Base-by-base conservation (phyloP, 2,329 filamentous ascomycete species). In the Cladosporium cucumerinum region DNA sequence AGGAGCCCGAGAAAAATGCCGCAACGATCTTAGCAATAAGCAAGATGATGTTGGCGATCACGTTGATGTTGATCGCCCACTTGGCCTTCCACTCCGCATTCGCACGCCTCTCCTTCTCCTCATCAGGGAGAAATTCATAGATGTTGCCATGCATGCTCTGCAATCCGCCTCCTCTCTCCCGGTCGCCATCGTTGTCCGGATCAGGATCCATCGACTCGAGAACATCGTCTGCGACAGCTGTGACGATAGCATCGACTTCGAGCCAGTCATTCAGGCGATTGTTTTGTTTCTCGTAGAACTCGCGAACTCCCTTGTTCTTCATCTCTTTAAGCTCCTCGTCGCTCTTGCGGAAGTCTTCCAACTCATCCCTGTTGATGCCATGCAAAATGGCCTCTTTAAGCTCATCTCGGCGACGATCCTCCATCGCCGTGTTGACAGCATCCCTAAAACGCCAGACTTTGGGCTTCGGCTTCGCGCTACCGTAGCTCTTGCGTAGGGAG, bases 121-220 rank as follows among this genome's bases (percentile, higher is more conserved):
- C 82, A 54, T 86, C 79, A 0, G 85, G 85, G 1, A 87, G 73
- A 65, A 87, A 82, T 1, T 80, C 79, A 64, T 83, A 81, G n/a
- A 87, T 79, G 57, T 81, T 79, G 51, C 83, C 85, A 8, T 77
- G 75, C 5, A 78, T 80, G 26, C 71, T 73, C 58, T 84, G 82
- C 26, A 87, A 71, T 0, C 81, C 81, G 0, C 84, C 84, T 6
- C 78, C 75, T 21, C 83, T 76, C 69, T 87, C 85, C 7, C 78
- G 77, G n/a, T 83, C 73, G 2, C 85, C 85, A 69, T 87, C 85
- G 32, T 81, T 77, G 66, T 87, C 85, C 1, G 82, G 77, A 62
- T 87, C 85, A 1, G 85, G 85, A 66, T 85, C 80, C 80, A 87
- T 86, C 49, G 80, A 83, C 65, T 87, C 85, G n/a, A 87, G 77